Percentiles rank a stretch among this genome's conserved stretches.
These are phyloP conservation scores for Coniella lustricola DNA, from an alignment of 2,329 filamentous ascomycete genomes.

Conservation along the genomic window DNA sequence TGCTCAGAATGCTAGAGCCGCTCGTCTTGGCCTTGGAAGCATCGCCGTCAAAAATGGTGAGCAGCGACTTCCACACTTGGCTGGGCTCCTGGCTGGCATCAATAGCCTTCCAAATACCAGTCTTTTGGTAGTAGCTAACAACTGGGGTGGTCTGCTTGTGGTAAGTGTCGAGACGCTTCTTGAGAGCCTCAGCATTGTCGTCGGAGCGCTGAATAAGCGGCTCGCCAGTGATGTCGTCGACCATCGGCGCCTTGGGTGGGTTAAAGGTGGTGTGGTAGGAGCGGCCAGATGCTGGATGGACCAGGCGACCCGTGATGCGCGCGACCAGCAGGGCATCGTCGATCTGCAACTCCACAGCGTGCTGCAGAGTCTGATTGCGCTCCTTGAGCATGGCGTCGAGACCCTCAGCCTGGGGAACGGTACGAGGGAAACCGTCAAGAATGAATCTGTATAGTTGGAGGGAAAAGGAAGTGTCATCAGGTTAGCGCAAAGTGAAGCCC, in stretches of 20 bases:
- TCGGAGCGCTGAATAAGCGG: conserved; percentile 93
- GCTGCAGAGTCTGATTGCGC: conserved; percentile 79
- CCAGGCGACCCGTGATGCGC: conserved; percentile 89
- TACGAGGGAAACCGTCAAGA: conserved; percentile 96
- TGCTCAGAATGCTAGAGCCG: conserved; percentile 36
- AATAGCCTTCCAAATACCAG: conserved; percentile 91
- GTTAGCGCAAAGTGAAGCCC: conserved; percentile 16
- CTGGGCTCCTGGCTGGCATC: conserved; percentile 95
- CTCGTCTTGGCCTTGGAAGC: conserved; percentile 38
- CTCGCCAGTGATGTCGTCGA: conserved; percentile 93
- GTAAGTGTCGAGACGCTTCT: conserved; percentile 91
- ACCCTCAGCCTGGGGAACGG: conserved; percentile 88
- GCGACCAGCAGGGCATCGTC: conserved; percentile 89
- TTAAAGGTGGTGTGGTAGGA: conserved; percentile 99
- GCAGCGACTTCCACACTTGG: conserved; percentile 88
- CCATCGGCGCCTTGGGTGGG: conserved; percentile 90
- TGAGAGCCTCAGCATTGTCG: conserved; percentile 91
- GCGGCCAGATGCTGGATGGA: conserved; percentile 93
- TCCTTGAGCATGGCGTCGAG: conserved; percentile 83
- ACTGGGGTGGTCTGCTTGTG: conserved; percentile 91
- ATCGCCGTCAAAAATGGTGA: conserved; percentile 72
- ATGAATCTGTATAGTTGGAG: conserved; percentile 73
- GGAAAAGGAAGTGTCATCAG: conserved; percentile 4
- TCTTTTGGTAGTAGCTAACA: conserved; percentile 93
- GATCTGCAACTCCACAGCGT: conserved; percentile 94